phyloP scores from a whole-genome alignment of 1,284 basidiomycete species.

The Puccinia novopanici region DNA sequence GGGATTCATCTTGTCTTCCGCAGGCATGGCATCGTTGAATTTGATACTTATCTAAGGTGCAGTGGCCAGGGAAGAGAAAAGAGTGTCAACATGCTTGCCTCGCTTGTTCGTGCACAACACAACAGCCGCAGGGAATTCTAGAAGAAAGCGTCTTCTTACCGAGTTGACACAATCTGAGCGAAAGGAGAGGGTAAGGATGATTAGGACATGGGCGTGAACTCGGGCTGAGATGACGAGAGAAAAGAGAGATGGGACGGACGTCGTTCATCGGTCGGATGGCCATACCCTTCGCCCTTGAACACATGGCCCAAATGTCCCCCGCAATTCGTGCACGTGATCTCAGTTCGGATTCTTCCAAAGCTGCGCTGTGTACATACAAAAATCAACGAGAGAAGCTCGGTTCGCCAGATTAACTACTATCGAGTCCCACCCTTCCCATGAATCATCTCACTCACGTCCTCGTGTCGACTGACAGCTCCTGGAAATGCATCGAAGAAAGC shows the following conservation, averaged over 20 bases:
- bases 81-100: background rate
- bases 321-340: conserved; percentile 61
- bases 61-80: background rate
- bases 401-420: conserved; percentile 52
- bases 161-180: conserved; percentile 5
- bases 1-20: conserved; percentile 18
- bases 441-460: background rate
- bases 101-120: background rate
- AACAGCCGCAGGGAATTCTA: background rate
- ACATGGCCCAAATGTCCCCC: conserved; percentile 61
- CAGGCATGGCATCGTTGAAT: conserved; percentile 18
- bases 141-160: background rate
- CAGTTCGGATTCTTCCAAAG: conserved; percentile 60
- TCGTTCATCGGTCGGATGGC: conserved; percentile 40
- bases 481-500: conserved; percentile 61
- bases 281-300: conserved; percentile 56
- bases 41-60: conserved; percentile 20
- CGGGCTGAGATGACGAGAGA: no score
- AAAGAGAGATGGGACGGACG: conserved; percentile 11
- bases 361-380: conserved; percentile 53
- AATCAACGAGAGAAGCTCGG: conserved; percentile 55
- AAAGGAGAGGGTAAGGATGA: no score
- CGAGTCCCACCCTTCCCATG: background rate
- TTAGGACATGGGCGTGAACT: no score
- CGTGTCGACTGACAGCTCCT: conserved; percentile 20